phyloP scores from a whole-genome alignment of 345 rosid species.

The Eucalyptus tenuipes region DNA sequence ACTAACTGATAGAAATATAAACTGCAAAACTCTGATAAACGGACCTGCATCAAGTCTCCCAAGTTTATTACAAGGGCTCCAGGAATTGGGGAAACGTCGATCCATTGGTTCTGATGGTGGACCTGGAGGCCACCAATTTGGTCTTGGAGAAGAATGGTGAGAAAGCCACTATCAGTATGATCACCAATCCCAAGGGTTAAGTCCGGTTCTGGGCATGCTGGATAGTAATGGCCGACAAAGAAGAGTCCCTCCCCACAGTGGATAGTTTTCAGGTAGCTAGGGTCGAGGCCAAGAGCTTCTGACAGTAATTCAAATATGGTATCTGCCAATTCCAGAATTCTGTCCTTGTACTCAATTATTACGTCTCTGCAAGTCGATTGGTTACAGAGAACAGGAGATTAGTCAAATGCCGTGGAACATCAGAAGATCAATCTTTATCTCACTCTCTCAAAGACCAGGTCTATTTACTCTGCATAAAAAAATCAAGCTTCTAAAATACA shows the following conservation, averaged over 20 bases:
- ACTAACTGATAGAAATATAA: neutral
- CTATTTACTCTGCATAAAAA: neutral
- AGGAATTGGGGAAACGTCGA: conserved; percentile 1
- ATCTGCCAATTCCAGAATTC: neutral
- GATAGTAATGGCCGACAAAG: conserved; percentile 13
- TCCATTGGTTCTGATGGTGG: conserved; percentile 9
- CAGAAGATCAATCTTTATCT: neutral
- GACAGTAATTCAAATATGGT: conserved; percentile 12
- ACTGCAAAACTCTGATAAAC: neutral
- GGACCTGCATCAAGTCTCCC: conserved; percentile 15
- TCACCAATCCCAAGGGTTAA: conserved; percentile 9
- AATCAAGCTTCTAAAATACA: neutral
- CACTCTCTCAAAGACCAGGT: neutral
- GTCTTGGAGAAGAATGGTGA: conserved; percentile 21
- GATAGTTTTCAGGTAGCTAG: conserved; percentile 1
- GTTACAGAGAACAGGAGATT: neutral
- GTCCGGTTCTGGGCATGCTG: conserved; percentile 32
- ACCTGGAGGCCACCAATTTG: conserved; percentile 26
- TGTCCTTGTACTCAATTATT: conserved; percentile 3
- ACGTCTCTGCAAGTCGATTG: conserved; percentile 9
- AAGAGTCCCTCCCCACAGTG: conserved; percentile 7
- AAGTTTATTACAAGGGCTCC: conserved; percentile 14
- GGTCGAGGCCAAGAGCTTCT: conserved; percentile 19
- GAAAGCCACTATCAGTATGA: conserved; percentile 12
- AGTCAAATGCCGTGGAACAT: neutral